Base-by-base conservation (phyloP, 73 alveolate genomes). In the Tetrahymena elliotti region DNA sequence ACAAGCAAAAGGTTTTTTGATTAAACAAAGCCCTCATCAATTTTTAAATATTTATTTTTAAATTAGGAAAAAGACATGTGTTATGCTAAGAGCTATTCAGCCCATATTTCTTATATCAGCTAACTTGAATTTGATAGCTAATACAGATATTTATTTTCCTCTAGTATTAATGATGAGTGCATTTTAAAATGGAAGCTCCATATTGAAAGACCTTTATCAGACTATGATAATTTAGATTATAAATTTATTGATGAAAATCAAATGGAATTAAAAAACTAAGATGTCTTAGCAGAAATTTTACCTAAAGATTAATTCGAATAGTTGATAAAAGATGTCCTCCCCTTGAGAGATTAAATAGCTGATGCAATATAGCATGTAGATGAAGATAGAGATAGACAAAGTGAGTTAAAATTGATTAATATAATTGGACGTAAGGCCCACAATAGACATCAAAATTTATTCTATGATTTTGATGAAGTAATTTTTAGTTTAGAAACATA, bases 371-470 rank as follows among this genome's bases (percentile, higher is more conserved):
- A 98, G 94, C 97, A 97, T 95, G 96, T 97, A 0, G 98, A 98
- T 94, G 97, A 95, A 52, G 93, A 94, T 47, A 94, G 84, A 33
- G 53, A 35, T 35, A 94, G 95, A 38, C 93, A 94, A 94, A 84
- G 93, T 15, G 96, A 94, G 54, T 52, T 94, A 7, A 88, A 88
- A 94, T 94, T 94, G 27, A 52, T 84, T 24, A 94, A 94, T 94
- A 94, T 94, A 20, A 94, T 94, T 0, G 99, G 99, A 20, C 97
- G 99, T 93, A 98, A 99, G 94, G 99, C 99, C 3, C 97, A 94
- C 95, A 99, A 98, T 93, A 97, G 99, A 95, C 96, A 99, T 96
- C 97, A 98, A 93, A 99, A 99, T 95, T 93, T 99, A 33, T 97
- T 97, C 96, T 96, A 98, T 94, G 99, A 99, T 93, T 97, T 97